A percentile compares a stretch with the other conserved stretches of the same genome.
phyloP scores from a whole-genome alignment of 495 filamentous ascomycete species.

The Penicillium fimorum region DNA sequence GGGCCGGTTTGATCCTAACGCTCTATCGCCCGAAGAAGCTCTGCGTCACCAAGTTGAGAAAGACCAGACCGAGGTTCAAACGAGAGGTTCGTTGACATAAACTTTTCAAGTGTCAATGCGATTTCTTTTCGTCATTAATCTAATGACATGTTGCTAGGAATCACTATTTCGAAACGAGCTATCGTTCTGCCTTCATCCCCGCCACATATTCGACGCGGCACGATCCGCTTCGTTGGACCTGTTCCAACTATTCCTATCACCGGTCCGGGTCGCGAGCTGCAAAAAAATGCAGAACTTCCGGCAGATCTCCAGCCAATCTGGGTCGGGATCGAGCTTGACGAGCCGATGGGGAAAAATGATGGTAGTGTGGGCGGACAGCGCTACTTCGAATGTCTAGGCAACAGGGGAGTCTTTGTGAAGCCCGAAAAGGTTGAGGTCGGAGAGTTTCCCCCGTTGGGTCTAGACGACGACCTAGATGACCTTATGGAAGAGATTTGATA shows the following conservation, averaged over 20 bases:
- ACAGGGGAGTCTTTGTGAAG: slow-evolving; percentile 82
- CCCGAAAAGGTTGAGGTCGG: slow-evolving; percentile 88
- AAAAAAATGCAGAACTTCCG: slow-evolving; percentile 21
- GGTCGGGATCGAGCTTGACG: slow-evolving; percentile 82
- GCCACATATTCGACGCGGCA: slow-evolving; percentile 72
- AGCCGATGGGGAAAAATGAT: slow-evolving; percentile 88
- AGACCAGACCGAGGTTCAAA: slow-evolving; percentile 58
- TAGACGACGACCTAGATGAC: slow-evolving; percentile 61
- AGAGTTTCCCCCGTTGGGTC: slow-evolving; percentile 65
- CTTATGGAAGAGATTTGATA: slow-evolving; percentile 83
- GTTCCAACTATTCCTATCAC: slow-evolving; percentile 74
- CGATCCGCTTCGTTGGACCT: slow-evolving; percentile 76
- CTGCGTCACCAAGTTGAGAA: slow-evolving; percentile 68
- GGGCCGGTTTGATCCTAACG: slow-evolving; percentile 89
- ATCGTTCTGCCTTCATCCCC: slow-evolving; percentile 46
- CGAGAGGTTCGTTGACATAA: slow-evolving; percentile 50
- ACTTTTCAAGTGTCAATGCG: background rate
- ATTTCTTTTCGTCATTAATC: slow-evolving; percentile 1
- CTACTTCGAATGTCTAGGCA: slow-evolving; percentile 71
- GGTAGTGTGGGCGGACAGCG: slow-evolving; percentile 73
- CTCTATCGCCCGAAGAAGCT: slow-evolving; percentile 56
- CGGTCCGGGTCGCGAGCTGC: slow-evolving; percentile 30
- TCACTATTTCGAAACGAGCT: slow-evolving; percentile 34
- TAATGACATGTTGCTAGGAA: slow-evolving; percentile 23
- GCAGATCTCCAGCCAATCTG: slow-evolving; percentile 60